These are phyloP conservation scores for Populus simonii DNA, from an alignment of 345 rosid species.

Conservation along the genomic window DNA sequence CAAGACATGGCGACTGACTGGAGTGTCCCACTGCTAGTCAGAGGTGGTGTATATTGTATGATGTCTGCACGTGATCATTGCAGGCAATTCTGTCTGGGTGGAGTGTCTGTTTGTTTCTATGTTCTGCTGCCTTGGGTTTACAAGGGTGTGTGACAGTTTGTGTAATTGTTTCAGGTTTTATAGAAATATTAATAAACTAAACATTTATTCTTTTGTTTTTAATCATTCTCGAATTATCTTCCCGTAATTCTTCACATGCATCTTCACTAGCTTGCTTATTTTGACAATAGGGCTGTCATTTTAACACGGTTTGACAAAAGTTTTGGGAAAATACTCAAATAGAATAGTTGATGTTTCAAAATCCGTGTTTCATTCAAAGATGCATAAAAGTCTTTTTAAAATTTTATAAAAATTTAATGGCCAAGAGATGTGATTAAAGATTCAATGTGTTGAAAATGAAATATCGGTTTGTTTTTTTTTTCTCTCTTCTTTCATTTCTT, in stretches of 20 bases:
- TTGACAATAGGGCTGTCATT: not conserved
- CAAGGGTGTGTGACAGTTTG: conserved; percentile 9
- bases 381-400: too few species aligned
- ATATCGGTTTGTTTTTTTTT: too few species aligned
- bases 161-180: conserved; percentile 1
- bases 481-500: too few species aligned
- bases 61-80: not conserved
- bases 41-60: conserved; percentile 22
- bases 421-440: too few species aligned
- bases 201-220: conserved; percentile 22
- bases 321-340: too few species aligned
- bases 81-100: conserved; percentile 1
- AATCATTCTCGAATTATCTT: not conserved
- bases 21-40: conserved; percentile 14
- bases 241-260: not conserved
- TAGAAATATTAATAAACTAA: conserved; percentile 1
- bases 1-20: conserved; percentile 8
- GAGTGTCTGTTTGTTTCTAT: conserved; percentile 1
- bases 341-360: too few species aligned
- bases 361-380: too few species aligned
- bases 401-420: too few species aligned
- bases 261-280: not conserved
- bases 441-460: too few species aligned
- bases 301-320: not conserved
- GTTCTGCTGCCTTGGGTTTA: conserved; percentile 14